phyloP scores from a whole-genome alignment of 768 basidiomycete genomes.

The Omphalotus guepiniiformis region DNA sequence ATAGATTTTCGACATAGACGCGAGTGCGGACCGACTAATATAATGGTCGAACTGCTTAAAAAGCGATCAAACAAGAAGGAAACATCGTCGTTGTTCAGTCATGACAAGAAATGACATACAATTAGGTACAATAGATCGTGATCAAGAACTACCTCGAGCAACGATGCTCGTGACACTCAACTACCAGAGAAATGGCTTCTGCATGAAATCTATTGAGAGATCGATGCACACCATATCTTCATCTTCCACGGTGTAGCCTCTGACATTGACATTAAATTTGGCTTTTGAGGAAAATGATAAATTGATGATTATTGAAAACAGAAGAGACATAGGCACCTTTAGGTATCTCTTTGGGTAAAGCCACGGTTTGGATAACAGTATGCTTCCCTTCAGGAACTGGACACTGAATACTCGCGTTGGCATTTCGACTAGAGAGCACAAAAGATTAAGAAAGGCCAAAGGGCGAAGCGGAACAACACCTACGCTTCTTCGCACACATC shows the following conservation, averaged over 20 bases:
- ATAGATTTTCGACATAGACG: too few species aligned
- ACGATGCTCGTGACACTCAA: not conserved
- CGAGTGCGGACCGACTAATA: too few species aligned
- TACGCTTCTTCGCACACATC: conserved; percentile 95
- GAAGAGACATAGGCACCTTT: conserved; percentile 40
- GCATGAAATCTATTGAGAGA: conserved; percentile 75
- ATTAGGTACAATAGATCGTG: too few species aligned
- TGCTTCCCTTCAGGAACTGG: conserved; percentile 75
- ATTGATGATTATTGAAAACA: conserved; percentile 3
- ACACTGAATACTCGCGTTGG: conserved; percentile 76
- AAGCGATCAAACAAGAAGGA: too few species aligned
- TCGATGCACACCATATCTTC: conserved; percentile 78
- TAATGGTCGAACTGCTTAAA: too few species aligned
- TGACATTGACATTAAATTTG: conserved; percentile 72
- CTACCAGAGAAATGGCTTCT: conserved; percentile 28
- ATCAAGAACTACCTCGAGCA: too few species aligned
- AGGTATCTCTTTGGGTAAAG: conserved; percentile 90
- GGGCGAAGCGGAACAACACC: conserved; percentile 27
- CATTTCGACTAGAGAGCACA: conserved; percentile 50
- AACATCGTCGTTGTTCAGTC: too few species aligned
- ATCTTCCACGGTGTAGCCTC: conserved; percentile 67
- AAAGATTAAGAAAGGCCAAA: conserved; percentile 3
- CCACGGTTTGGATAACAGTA: conserved; percentile 75
- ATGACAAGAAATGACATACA: too few species aligned
- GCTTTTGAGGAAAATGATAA: conserved; percentile 42